Evolutionary conservation across 345 rosid genomes (phyloP), one percentile per base, ranked within the genome.

Genomic region (Turritis glabra): DNA sequence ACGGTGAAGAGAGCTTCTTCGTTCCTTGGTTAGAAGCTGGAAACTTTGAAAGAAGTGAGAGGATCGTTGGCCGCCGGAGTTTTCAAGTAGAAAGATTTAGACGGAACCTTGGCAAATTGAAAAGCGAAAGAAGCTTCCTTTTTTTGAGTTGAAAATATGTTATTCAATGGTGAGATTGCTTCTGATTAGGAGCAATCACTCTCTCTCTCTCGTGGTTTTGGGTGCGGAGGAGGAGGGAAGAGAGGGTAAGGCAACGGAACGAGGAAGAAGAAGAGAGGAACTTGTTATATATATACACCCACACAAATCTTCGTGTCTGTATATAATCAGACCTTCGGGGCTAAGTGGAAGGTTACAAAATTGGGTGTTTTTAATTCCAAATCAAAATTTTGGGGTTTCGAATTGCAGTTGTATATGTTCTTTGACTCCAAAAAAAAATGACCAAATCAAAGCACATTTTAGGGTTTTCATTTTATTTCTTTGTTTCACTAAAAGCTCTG

Each of bases 211-310:
- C 18, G 14, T 26, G 27, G 64, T 32, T 4, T 41, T 0, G 33
- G 70, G 12, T 25, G 75, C 59, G 48, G 38, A 48, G 64, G 38
- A 48, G 64, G 59, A 74, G 65, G 64, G 71, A 32, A 23, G 77
- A 23, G 77, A 43, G 59, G 78, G 72, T 56, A 27, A 44, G 72
- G 40, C 72, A 18, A 74, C 14, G 72, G 59, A 66, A 63, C 14
- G 59, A 58, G 5, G 37, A 58, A 29, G 44, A 46, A 18, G 50
- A 17, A 17, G 19, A 44, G 57, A 19, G 47, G 46, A 58, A 67
- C 74, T 67, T 75, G 13, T 38, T 75, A 30, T 61, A 46, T 48
- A 47, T 69, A 22, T 15, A 74, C 19, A 57, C 62, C 23, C 43
- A 65, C 1, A 12, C 15, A 70, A 15, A 19, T 35, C 26, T 61